Conservation (phyloP, 331 rosid species). For the Cydonia oblonga region DNA sequence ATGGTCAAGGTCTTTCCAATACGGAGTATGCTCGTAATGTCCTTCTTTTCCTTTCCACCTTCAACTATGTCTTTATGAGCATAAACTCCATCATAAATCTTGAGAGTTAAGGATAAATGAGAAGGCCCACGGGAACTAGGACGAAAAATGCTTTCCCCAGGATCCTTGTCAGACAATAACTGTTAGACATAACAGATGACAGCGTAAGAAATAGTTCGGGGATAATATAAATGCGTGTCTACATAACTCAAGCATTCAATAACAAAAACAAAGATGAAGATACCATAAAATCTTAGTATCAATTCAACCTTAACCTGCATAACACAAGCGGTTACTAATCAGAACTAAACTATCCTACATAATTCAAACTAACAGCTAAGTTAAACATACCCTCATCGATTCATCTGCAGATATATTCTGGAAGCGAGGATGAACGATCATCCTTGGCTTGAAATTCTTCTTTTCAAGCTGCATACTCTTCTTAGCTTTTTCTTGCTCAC, state of each 20-base stretch:
- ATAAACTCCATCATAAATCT: constrained; percentile 88
- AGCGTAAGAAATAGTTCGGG: not conserved
- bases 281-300: no score
- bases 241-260: not conserved
- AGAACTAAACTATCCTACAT: not conserved
- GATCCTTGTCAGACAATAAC: constrained; percentile 83
- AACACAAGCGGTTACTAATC: not conserved
- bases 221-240: not conserved
- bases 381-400: constrained; percentile 68
- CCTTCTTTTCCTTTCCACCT: constrained; percentile 96
- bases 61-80: constrained; percentile 95
- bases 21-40: constrained; percentile 84
- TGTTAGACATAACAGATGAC: constrained; percentile 15
- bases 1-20: constrained; percentile 94
- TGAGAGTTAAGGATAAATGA: constrained; percentile 74
- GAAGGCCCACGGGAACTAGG: constrained; percentile 94
- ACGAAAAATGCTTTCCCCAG: constrained; percentile 88
- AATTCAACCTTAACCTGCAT: no score
- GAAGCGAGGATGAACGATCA: constrained; percentile 95
- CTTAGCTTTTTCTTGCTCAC: constrained; percentile 64
- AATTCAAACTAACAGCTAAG: not conserved
- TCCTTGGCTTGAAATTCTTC: constrained; percentile 88
- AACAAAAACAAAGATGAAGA: not conserved
- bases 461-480: constrained; percentile 79
- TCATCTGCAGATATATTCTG: constrained; percentile 87